Evolutionary conservation across 768 basidiomycete species (phyloP), one percentile per base, ranked within the genome.

Genomic region (Artomyces pyxidatus): DNA sequence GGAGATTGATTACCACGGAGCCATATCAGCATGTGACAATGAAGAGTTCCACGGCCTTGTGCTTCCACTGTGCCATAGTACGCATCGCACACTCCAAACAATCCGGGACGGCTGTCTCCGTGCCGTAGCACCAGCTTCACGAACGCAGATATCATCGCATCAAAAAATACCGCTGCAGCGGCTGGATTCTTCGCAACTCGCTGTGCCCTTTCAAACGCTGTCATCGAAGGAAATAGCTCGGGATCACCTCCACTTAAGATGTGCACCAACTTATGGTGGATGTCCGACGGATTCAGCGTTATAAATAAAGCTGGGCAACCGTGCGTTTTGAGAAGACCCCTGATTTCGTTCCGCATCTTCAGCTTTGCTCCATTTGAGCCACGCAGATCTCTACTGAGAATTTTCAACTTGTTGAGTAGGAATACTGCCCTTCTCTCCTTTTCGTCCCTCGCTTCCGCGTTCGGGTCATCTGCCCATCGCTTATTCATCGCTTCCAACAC

Each of bases 11-110:
- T 35, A 2, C 32, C 32, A 12, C 17, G 11, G 12, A 35, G 32
- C 32, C 32, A 35, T 2, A 35, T n/a, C 11, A 35, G 9, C 62
- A 72, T 63, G 52, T 73, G 72, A 48, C 68, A 67, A 47, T 73
- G 71, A 0, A 73, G 42, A 0, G 68, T 57, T 0, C 72, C 70
- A 1, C 64, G 37, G 1, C 68, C 70, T 53, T 69, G 69, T 4
- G 68, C 64, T 55, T 73, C 70, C 0, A 69, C 65, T 48, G 65
- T 65, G 2, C 72, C 72, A 53, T 72, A 74, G 49, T 69, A 69
- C 0, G 59, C 67, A 10, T 57, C 63, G 0, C 65, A 58, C 2
- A 42, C 7, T 0, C 74, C 72, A 0, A 74, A 47, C 0, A 71
- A 39, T 0, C 73, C 68, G 4, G 55, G 58, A 25, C 62, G 45